Evolutionary conservation across 2,329 filamentous ascomycete species (phyloP).

Genomic region (Ceratocystis lukuohia): DNA sequence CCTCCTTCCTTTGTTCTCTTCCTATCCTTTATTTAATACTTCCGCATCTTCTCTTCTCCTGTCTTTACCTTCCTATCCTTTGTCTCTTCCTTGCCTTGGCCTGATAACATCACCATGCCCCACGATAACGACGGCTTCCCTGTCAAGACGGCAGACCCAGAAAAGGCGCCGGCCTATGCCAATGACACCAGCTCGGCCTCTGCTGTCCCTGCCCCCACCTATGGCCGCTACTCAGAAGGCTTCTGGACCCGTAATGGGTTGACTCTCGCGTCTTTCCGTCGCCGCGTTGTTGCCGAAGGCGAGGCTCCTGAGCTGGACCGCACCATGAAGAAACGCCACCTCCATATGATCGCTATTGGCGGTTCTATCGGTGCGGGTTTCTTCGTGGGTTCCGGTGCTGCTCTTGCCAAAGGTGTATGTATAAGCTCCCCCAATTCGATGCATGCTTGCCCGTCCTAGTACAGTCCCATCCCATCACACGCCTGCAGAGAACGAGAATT

Average conservation of each 20-base stretch:
- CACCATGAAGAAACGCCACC: constrained; percentile 42
- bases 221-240: constrained; percentile 23
- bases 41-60: no score
- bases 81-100: background rate
- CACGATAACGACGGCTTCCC: constrained; percentile 9
- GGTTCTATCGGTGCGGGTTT: constrained; percentile 50
- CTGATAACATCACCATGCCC: constrained; percentile 12
- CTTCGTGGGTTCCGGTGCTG: constrained; percentile 46
- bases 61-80: background rate
- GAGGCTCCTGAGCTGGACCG: constrained; percentile 30
- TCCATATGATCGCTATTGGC: constrained; percentile 51
- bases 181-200: constrained; percentile 16
- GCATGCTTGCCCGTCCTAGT: background rate
- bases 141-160: constrained; percentile 15
- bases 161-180: constrained; percentile 16
- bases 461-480: background rate
- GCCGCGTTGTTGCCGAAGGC: constrained; percentile 26
- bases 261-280: constrained; percentile 30
- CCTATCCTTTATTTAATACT: background rate
- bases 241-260: constrained; percentile 30
- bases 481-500: background rate
- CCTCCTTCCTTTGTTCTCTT: background rate
- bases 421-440: background rate
- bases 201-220: constrained; percentile 1
- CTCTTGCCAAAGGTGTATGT: constrained; percentile 39